Evolutionary conservation across 148 eudicot genomes (phyloP).

Genomic region (Spergularia bocconei): DNA sequence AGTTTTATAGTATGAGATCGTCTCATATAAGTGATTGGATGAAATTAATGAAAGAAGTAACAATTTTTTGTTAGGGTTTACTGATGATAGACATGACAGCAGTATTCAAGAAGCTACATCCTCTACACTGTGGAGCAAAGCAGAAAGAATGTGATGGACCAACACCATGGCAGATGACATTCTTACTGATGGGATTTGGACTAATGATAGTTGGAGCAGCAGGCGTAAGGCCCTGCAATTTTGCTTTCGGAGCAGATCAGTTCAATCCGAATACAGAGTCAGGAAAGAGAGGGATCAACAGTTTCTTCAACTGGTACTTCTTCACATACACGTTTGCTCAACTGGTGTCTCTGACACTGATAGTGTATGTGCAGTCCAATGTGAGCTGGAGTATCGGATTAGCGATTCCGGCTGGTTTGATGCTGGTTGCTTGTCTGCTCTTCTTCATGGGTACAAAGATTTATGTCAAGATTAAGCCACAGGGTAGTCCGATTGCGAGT

Average conservation of each 20-base stretch:
- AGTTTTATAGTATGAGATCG: too few species aligned
- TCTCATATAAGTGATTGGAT: too few species aligned
- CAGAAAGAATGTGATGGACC: slow-evolving; percentile 45
- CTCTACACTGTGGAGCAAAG: slow-evolving; percentile 48
- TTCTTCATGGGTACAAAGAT: slow-evolving; percentile 60
- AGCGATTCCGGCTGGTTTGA: slow-evolving; percentile 63
- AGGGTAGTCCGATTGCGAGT: slow-evolving; percentile 67
- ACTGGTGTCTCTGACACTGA: slow-evolving; percentile 61
- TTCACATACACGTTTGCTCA: slow-evolving; percentile 81
- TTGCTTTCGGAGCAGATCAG: slow-evolving; percentile 94
- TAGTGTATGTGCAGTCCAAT: slow-evolving; percentile 73
- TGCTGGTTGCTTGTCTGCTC: slow-evolving; percentile 50
- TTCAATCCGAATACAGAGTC: slow-evolving; percentile 78
- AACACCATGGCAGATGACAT: slow-evolving; percentile 47
- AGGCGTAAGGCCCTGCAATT: slow-evolving; percentile 77
- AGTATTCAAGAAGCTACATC: slow-evolving; percentile 61
- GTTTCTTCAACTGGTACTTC: slow-evolving; percentile 95
- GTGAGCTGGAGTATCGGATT: slow-evolving; percentile 81
- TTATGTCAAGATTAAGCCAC: slow-evolving; percentile 73
- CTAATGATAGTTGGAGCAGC: slow-evolving; percentile 71
- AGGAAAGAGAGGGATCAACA: slow-evolving; percentile 72
- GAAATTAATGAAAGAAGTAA: too few species aligned
- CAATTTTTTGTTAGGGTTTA: slow-evolving; percentile 46
- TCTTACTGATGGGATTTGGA: slow-evolving; percentile 54
- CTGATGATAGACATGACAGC: slow-evolving; percentile 61